phyloP scores from a whole-genome alignment of 176 grass and related monocot species.

The Phyllostachys edulis region DNA sequence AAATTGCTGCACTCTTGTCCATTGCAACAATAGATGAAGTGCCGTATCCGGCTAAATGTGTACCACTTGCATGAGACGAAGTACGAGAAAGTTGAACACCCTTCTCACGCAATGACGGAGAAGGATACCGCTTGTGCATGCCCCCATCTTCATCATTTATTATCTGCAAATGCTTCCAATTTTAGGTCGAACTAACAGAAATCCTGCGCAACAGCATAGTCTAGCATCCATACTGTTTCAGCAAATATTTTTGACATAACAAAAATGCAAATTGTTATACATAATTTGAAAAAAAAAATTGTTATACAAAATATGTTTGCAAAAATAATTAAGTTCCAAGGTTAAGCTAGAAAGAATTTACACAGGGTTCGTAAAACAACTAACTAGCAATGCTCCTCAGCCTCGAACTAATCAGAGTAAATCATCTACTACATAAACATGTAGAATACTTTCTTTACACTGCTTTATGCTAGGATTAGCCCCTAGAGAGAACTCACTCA shows the following conservation, averaged over 20 bases:
- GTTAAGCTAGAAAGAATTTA: constrained; percentile 8
- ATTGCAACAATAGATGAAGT: constrained; percentile 89
- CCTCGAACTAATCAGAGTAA: constrained; percentile 20
- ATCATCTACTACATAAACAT: constrained; percentile 9
- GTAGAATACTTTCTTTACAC: not conserved
- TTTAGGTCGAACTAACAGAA: constrained; percentile 35
- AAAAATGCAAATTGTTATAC: not conserved
- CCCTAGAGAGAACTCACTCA: too few species aligned
- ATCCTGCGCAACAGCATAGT: constrained; percentile 5
- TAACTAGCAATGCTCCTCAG: not conserved
- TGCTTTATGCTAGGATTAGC: not conserved
- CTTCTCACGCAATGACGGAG: constrained; percentile 72
- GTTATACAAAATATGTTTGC: not conserved
- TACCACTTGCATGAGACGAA: constrained; percentile 55
- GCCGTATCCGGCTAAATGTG: constrained; percentile 55
- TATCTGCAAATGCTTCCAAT: constrained; percentile 44
- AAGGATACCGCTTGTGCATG: constrained; percentile 73
- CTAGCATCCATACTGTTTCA: constrained; percentile 10
- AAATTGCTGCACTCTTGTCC: constrained; percentile 63
- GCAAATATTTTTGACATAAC: not conserved
- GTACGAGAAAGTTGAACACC: constrained; percentile 50
- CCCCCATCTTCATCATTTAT: constrained; percentile 91
- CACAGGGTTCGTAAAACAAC: not conserved
- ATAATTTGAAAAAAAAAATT: not conserved
- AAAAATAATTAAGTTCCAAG: not conserved